Base-by-base conservation (phyloP, 176 grass and related monocot species). In the Panicum miliaceum region DNA sequence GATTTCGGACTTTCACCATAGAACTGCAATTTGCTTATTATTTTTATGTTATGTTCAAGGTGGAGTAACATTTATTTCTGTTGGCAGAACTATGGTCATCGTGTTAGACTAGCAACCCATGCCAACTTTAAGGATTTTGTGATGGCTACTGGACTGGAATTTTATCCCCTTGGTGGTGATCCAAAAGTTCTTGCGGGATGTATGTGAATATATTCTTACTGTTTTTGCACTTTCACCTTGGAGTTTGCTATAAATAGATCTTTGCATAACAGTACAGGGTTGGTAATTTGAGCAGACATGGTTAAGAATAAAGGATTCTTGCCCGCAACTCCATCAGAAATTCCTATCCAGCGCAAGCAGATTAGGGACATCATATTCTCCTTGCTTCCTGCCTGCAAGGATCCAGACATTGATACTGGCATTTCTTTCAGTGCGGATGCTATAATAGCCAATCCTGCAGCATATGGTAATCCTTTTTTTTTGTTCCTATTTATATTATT, bases 281-380 rank as follows among this genome's bases (percentile, higher is more conserved):
- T 88, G 56, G 60, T 82, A 91, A 87, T 88, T 75, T 85, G 73
- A 80, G 45, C 86, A 91, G 91, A 96, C 52, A 96, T 96, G 91
- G 94, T 96, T 59, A 96, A 96, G 82, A 96, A 96, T 86, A 96
- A 96, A 89, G 91, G 94, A n/a, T 93, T 96, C 71, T 76, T 96
- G 68, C 94, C 91, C 47, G 81, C 83, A 80, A 82, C 86, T 57
- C 73, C 94, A 61, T 96, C 91, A 50, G 94, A 96, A 75, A 96
- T 96, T 67, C 89, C 89, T 43, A 85, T 78, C 64, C 94, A 96
- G 78, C 76, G 94, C 48, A 96, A 96, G 35, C 86, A 96, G 73
- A 93, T 96, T 57, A 96, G 78, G 69, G 94, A 93, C 13, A 96
- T 96, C 46, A 93, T 96, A 76, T 89, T 91, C 72, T 96, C 94